Conservation (phyloP, 176 grass and related monocot genomes). For the Oryza coarctata region DNA sequence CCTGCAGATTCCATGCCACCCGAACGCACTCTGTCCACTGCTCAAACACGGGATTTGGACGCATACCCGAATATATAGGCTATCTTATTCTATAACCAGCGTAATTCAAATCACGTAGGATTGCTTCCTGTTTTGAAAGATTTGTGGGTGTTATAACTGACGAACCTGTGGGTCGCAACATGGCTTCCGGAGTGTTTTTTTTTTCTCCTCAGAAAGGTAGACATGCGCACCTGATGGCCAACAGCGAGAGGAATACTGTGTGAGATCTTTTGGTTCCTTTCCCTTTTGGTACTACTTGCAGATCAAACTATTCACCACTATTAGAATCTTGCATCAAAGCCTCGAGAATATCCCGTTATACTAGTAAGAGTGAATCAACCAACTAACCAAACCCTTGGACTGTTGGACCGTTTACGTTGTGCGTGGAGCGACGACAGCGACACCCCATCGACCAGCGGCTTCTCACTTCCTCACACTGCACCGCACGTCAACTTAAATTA, state of each 20-base stretch:
- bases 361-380: background rate
- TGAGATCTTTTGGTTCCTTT: background rate
- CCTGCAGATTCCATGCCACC: background rate
- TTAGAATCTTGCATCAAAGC: background rate
- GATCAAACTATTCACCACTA: background rate
- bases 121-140: background rate
- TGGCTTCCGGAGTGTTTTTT: background rate
- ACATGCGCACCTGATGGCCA: slow-evolving; percentile 17
- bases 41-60: background rate
- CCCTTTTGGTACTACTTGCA: background rate
- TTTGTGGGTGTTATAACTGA: background rate
- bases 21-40: background rate
- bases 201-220: background rate
- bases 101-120: background rate
- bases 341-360: background rate
- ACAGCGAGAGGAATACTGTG: background rate
- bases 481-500: background rate
- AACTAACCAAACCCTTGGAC: background rate
- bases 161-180: background rate
- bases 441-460: background rate
- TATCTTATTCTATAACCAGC: background rate
- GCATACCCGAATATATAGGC: background rate
- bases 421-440: background rate
- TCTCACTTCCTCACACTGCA: background rate
- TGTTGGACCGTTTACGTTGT: background rate